phyloP scores from a whole-genome alignment of 129 eudicot species.

The Lonicera japonica region DNA sequence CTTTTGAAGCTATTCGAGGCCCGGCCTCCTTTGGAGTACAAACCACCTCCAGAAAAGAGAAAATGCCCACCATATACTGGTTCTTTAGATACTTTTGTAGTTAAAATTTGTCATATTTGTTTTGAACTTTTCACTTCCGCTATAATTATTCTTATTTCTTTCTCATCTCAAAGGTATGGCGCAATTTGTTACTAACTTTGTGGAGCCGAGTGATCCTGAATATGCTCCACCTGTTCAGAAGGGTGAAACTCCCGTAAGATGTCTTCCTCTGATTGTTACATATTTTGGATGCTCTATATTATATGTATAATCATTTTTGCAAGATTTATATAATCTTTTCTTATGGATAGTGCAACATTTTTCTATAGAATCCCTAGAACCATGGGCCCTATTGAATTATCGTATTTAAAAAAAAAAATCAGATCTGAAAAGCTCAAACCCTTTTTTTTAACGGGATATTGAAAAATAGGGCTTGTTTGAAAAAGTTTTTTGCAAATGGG shows the following conservation, averaged over 20 bases:
- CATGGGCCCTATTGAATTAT: too few species aligned
- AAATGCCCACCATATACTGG: slow-evolving; percentile 92
- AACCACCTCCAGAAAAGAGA: slow-evolving; percentile 97
- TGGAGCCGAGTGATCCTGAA: slow-evolving; percentile 76
- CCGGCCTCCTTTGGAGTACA: slow-evolving; percentile 86
- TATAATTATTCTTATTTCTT: not conserved
- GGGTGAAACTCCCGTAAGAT: slow-evolving; percentile 89
- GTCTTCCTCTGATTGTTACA: not conserved
- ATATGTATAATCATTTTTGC: too few species aligned
- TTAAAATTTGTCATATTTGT: slow-evolving; percentile 1
- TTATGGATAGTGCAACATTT: too few species aligned
- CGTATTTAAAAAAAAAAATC: too few species aligned
- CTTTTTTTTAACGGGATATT: too few species aligned
- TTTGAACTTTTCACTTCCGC: not conserved
- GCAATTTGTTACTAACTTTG: slow-evolving; percentile 68
- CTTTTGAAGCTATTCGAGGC: slow-evolving; percentile 91
- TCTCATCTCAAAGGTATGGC: slow-evolving; percentile 53
- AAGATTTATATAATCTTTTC: too few species aligned
- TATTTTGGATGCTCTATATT: not conserved
- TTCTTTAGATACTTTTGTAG: slow-evolving; percentile 8
- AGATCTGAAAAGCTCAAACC: too few species aligned
- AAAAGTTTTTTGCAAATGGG: too few species aligned
- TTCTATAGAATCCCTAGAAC: too few species aligned
- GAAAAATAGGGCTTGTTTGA: too few species aligned
- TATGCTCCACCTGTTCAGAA: slow-evolving; percentile 77